Evolutionary conservation across 2,329 filamentous ascomycete genomes (phyloP).

Genomic region (Pseudogymnoascus sp.): DNA sequence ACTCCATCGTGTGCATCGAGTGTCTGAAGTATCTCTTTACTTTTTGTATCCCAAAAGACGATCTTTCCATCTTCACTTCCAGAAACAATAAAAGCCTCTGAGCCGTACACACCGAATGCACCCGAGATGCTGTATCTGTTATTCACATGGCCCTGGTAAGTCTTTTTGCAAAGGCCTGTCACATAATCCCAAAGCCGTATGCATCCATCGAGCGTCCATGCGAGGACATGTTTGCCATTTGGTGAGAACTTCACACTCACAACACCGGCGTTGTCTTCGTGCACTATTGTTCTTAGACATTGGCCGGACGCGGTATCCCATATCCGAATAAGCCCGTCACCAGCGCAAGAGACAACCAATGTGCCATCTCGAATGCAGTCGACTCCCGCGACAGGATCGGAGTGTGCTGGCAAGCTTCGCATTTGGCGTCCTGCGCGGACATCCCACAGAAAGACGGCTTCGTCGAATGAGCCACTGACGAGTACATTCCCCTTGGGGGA

Average conservation of each 20-base stretch:
- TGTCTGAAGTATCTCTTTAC: conserved; percentile 71
- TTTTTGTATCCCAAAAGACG: conserved; percentile 82
- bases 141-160: conserved; percentile 89
- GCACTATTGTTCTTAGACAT: conserved; percentile 86
- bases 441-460: conserved; percentile 96
- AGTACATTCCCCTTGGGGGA: conserved; percentile 98
- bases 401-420: conserved; percentile 86
- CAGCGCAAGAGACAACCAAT: conserved; percentile 81
- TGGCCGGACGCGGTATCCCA: conserved; percentile 96
- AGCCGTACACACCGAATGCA: conserved; percentile 63
- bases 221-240: conserved; percentile 86
- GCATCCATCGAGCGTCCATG: conserved; percentile 83
- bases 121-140: conserved; percentile 75
- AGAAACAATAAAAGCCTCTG: conserved; percentile 58
- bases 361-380: conserved; percentile 91
- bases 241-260: conserved; percentile 85
- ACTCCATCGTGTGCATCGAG: conserved; percentile 45
- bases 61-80: conserved; percentile 83
- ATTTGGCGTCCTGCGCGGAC: conserved; percentile 79
- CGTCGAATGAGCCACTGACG: conserved; percentile 90
- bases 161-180: conserved; percentile 84
- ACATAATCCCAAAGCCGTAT: conserved; percentile 94
- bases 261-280: conserved; percentile 90
- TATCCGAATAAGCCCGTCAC: conserved; percentile 83
- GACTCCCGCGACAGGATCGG: conserved; percentile 86